Base-by-base conservation (phyloP, 148 eudicot species). In the Salicornia ramosissima region DNA sequence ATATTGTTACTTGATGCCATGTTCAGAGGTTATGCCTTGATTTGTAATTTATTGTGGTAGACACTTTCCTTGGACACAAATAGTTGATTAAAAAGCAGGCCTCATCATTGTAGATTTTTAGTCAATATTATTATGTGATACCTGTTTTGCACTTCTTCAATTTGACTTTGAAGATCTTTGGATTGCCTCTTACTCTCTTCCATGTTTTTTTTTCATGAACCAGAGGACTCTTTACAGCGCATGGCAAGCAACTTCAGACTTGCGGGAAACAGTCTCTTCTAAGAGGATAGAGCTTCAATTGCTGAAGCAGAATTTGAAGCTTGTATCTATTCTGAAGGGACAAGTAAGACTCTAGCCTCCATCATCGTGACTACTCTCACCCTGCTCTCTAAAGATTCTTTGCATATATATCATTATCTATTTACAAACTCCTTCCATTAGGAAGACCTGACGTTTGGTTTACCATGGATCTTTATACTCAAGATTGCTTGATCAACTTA, bases 211-310 rank as follows among this genome's bases (percentile, higher is more conserved):
- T 75, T 77, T 36, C 60, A 54, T 83, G 61, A 68, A 64, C 46
- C 95, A 93, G 98, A 85, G 76, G 82, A 88, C 76, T 68, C 87
- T 93, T 26, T 90, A 81, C 66, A 83, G 76, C 78, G 87, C 92
- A 21, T 88, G 92, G 90, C 76, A 68, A 77, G 70, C 83, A 39
- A 93, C 74, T 19, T 77, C 86, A 10, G 83, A 83, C 64, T 78
- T 93, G 82, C 80, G 79, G 39, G 74, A 72, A 42, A 75, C 81
- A 42, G 88, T 90, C 34, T 71, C 69, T 42, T 70, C 80, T 71
- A 84, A 86, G 70, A 79, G 89, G 80, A 65, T 65, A 59, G 90
- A 90, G 65, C 64, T 90, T 56, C 88, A 90, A 69, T 34, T 75
- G 77, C 47, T 85, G 82, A 80, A 79, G 77, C 82, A 81, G 61